Evolutionary conservation across 2,329 filamentous ascomycete genomes (phyloP).

Genomic region (Aspergillus versicolor): DNA sequence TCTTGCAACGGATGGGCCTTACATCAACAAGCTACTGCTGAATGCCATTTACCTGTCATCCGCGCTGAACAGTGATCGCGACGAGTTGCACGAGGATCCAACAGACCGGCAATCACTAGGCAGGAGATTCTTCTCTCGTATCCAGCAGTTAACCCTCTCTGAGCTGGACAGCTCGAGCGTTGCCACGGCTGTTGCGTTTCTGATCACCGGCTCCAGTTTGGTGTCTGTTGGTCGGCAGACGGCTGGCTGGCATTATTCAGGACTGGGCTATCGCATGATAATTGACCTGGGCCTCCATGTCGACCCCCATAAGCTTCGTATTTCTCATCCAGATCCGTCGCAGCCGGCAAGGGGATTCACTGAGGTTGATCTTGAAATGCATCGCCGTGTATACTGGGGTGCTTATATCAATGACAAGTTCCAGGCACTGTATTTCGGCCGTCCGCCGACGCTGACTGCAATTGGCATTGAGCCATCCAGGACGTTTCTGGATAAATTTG

Average conservation of each 20-base stretch:
- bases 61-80: conserved; percentile 38
- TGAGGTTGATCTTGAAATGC: too few relatives aligned
- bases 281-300: too few relatives aligned
- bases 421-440: too few relatives aligned
- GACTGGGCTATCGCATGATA: not conserved
- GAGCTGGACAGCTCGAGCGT: not conserved
- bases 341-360: too few relatives aligned
- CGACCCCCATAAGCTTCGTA: too few relatives aligned
- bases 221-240: not conserved
- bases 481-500: too few relatives aligned
- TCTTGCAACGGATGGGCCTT: conserved; percentile 33
- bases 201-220: not conserved
- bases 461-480: too few relatives aligned
- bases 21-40: conserved; percentile 38
- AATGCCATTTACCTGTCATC: conserved; percentile 43
- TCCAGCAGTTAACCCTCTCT: not conserved
- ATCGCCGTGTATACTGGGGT: not conserved
- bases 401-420: not conserved
- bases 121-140: not conserved
- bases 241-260: not conserved
- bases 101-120: conserved; percentile 34
- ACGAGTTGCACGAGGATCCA: conserved; percentile 28
- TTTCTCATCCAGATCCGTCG: too few relatives aligned
- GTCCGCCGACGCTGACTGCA: too few relatives aligned
- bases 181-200: not conserved